These are phyloP conservation scores for Picea mariana DNA, from an alignment of 83 land plant genomes.

Conservation along the genomic window DNA sequence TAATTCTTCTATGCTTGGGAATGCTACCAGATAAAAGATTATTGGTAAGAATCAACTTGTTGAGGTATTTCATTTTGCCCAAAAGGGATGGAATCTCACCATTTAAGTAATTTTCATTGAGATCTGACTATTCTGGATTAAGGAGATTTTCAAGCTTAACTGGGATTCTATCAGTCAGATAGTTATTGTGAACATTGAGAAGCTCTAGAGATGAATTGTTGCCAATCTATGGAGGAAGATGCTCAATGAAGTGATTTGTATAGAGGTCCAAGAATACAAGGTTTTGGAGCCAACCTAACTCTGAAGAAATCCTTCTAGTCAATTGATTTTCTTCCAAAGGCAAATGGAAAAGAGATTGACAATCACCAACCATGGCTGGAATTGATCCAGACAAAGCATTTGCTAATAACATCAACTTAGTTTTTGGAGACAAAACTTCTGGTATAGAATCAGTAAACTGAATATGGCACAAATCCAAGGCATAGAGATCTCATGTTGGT, in stretches of 20 bases:
- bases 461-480: constrained; percentile 66
- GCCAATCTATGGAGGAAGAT: constrained; percentile 56
- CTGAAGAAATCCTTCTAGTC: constrained; percentile 52
- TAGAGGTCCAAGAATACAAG: constrained; percentile 65
- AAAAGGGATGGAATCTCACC: constrained; percentile 69
- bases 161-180: constrained; percentile 59
- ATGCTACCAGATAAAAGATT: constrained; percentile 57
- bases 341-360: constrained; percentile 51
- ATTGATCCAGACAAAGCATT: constrained; percentile 58
- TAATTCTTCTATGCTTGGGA: constrained; percentile 55
- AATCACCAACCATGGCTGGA: constrained; percentile 44
- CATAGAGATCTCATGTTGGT: constrained; percentile 29
- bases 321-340: constrained; percentile 68
- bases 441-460: constrained; percentile 65
- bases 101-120: constrained; percentile 59
- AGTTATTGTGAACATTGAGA: constrained; percentile 61
- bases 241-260: constrained; percentile 56
- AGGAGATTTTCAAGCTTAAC: constrained; percentile 46
- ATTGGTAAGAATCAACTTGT: constrained; percentile 57
- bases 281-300: constrained; percentile 58
- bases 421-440: constrained; percentile 42
- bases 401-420: constrained; percentile 52
- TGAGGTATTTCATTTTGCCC: constrained; percentile 63
- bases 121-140: constrained; percentile 65
- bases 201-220: constrained; percentile 54